Percentiles rank a stretch among this genome's conserved stretches.
Conservation (phyloP, 306 rosid genomes). For the Medicago arabica region DNA sequence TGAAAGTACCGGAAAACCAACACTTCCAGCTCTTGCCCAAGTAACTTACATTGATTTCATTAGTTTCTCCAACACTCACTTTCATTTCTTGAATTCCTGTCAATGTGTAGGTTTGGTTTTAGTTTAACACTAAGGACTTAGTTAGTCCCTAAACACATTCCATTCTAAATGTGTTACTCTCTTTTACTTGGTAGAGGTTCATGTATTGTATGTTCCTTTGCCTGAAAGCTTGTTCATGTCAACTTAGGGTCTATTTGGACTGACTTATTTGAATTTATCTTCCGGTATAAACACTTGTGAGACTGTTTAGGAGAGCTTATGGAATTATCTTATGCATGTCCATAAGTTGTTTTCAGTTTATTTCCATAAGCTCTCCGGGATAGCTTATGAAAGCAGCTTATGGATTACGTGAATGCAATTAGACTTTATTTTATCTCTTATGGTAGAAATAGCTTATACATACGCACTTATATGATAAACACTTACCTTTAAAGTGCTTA, state of each 20-base stretch:
- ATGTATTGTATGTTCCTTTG: slow-evolving; percentile 22
- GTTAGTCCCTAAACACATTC: slow-evolving; percentile 7
- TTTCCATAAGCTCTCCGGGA: background rate
- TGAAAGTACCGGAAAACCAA: slow-evolving; percentile 85
- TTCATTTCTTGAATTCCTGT: slow-evolving; percentile 30
- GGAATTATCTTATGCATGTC: background rate
- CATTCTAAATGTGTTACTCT: slow-evolving; percentile 26
- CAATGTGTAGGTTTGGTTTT: slow-evolving; percentile 9
- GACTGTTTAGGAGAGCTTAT: background rate
- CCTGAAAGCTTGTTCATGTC: slow-evolving; percentile 11
- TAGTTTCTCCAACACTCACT: background rate
- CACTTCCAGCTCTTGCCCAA: slow-evolving; percentile 95
- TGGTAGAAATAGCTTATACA: too few relatives aligned
- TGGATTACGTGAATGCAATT: background rate
- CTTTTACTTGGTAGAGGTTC: slow-evolving; percentile 16
- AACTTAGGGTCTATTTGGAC: background rate
- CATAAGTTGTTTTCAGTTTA: background rate
- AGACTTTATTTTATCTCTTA: too few relatives aligned
- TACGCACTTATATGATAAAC: too few relatives aligned
- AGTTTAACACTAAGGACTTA: background rate
- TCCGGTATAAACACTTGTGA: too few relatives aligned
- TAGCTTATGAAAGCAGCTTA: background rate
- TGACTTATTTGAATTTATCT: background rate
- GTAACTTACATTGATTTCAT: slow-evolving; percentile 48
- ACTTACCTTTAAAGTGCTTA: too few relatives aligned